These are phyloP conservation scores for Gremmenia infestans DNA, from an alignment of 2,329 filamentous ascomycete species.

Conservation along the genomic window DNA sequence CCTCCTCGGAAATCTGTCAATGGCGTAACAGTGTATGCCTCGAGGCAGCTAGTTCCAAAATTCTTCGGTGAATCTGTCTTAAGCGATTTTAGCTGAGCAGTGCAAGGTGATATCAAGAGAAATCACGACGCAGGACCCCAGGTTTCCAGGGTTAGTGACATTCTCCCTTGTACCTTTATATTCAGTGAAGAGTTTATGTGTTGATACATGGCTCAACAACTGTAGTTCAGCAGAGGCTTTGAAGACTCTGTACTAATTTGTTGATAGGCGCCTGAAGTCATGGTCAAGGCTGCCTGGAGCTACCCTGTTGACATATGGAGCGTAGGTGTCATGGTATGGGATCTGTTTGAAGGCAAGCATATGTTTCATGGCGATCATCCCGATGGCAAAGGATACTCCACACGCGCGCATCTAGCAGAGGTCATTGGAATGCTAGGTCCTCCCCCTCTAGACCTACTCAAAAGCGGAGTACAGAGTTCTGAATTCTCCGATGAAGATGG, in stretches of 20 bases:
- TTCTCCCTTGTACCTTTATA: neutral
- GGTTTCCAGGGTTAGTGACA: slow-evolving; percentile 33
- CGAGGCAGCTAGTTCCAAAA: slow-evolving; percentile 35
- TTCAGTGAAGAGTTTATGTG: slow-evolving; percentile 34
- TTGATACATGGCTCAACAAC: slow-evolving; percentile 41
- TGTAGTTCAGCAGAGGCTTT: no score
- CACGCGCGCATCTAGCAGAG: slow-evolving; percentile 13
- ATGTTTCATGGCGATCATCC: slow-evolving; percentile 34
- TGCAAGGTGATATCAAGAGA: slow-evolving; percentile 34
- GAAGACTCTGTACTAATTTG: no score
- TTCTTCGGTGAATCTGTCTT: slow-evolving; percentile 34
- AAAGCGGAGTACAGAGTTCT: slow-evolving; percentile 2
- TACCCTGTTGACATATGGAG: no score
- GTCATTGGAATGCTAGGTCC: slow-evolving; percentile 12
- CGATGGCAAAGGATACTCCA: slow-evolving; percentile 5
- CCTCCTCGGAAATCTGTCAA: slow-evolving; percentile 41
- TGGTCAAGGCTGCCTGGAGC: no score
- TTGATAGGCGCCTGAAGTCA: no score
- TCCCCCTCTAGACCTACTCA: slow-evolving; percentile 10
- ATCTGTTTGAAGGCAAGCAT: slow-evolving; percentile 42
- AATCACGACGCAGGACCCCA: slow-evolving; percentile 35
- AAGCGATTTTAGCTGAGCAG: slow-evolving; percentile 46
- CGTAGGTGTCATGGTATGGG: slow-evolving; percentile 31
- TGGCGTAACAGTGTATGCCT: slow-evolving; percentile 38
- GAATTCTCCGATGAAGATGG: slow-evolving; percentile 11